Conservation (phyloP, 495 filamentous ascomycete genomes). For the Oidiodendron maius region DNA sequence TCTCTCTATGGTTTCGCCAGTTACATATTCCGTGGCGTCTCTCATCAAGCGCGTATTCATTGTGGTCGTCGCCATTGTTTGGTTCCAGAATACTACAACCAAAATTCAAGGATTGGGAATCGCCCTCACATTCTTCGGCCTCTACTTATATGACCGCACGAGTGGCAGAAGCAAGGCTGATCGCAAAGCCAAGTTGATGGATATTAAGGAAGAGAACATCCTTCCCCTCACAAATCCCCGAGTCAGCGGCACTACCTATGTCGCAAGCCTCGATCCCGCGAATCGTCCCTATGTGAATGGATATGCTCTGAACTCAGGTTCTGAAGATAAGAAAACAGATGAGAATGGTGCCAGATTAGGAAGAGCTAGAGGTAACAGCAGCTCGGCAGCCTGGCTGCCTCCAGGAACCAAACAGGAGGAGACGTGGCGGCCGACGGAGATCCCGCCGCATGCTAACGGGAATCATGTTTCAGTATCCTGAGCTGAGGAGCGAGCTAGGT, state of each 20-base stretch:
- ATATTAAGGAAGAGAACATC: constrained; percentile 48
- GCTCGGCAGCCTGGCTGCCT: constrained; percentile 57
- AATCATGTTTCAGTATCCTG: too few relatives aligned
- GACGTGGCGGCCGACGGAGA: constrained; percentile 65
- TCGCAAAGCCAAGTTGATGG: constrained; percentile 50
- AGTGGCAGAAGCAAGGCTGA: constrained; percentile 80
- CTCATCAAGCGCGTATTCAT: constrained; percentile 97
- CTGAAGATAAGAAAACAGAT: constrained; percentile 58
- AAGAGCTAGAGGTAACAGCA: constrained; percentile 50
- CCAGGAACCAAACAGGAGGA: constrained; percentile 75
- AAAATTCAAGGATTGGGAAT: constrained; percentile 79
- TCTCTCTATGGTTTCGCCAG: constrained; percentile 84
- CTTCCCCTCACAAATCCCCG: constrained; percentile 44
- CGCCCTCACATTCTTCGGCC: constrained; percentile 78
- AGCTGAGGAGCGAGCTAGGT: too few relatives aligned
- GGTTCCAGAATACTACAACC: constrained; percentile 89
- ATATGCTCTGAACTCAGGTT: constrained; percentile 23
- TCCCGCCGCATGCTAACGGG: not conserved
- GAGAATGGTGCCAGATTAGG: constrained; percentile 37
- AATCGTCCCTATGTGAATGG: not conserved
- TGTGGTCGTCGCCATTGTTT: constrained; percentile 88
- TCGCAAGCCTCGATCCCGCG: constrained; percentile 22
- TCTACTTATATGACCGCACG: constrained; percentile 96
- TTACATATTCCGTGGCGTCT: constrained; percentile 93
- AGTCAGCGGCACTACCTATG: constrained; percentile 6